Conservation (phyloP, 805 yeast species). For the Saccharomycopsis malanga region DNA sequence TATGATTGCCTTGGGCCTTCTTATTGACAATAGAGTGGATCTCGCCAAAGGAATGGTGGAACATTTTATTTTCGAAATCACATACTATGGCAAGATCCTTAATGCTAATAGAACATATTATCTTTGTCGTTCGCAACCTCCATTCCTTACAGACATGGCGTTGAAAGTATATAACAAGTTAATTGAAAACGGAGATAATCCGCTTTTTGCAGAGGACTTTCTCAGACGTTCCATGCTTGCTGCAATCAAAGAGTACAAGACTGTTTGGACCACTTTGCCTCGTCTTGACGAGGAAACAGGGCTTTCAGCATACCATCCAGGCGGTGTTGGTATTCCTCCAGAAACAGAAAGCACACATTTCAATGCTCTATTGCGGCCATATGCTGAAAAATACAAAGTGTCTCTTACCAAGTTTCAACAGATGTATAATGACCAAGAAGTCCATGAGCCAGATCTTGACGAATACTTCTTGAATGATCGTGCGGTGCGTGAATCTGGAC, state of each 20-base stretch:
- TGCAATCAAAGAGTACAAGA: slow-evolving; percentile 78
- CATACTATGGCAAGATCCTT: slow-evolving; percentile 83
- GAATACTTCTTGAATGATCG: slow-evolving; percentile 86
- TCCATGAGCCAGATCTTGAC: slow-evolving; percentile 76
- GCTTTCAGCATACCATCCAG: slow-evolving; percentile 83
- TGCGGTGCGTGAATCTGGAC: slow-evolving; percentile 94
- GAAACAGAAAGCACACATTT: slow-evolving; percentile 93
- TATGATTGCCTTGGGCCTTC: slow-evolving; percentile 78
- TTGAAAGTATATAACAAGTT: slow-evolving; percentile 56
- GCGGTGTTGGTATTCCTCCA: slow-evolving; percentile 91
- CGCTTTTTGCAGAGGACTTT: slow-evolving; percentile 50
- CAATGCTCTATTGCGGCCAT: slow-evolving; percentile 60
- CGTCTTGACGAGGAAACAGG: slow-evolving; percentile 70
- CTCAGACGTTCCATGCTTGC: slow-evolving; percentile 59
- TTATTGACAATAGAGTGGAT: slow-evolving; percentile 56
- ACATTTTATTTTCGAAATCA: slow-evolving; percentile 84
- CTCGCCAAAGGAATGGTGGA: slow-evolving; percentile 87
- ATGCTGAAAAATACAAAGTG: slow-evolving; percentile 52
- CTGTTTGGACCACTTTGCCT: slow-evolving; percentile 74
- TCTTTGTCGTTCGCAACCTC: slow-evolving; percentile 91
- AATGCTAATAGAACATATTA: slow-evolving; percentile 93
- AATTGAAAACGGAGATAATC: slow-evolving; percentile 35
- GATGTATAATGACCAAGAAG: slow-evolving; percentile 57
- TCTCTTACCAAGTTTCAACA: slow-evolving; percentile 57
- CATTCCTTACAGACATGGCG: slow-evolving; percentile 92